Evolutionary conservation across 495 filamentous ascomycete species (phyloP), one percentile per base, ranked within the genome.

Genomic region (Parathielavia hyrcaniae): DNA sequence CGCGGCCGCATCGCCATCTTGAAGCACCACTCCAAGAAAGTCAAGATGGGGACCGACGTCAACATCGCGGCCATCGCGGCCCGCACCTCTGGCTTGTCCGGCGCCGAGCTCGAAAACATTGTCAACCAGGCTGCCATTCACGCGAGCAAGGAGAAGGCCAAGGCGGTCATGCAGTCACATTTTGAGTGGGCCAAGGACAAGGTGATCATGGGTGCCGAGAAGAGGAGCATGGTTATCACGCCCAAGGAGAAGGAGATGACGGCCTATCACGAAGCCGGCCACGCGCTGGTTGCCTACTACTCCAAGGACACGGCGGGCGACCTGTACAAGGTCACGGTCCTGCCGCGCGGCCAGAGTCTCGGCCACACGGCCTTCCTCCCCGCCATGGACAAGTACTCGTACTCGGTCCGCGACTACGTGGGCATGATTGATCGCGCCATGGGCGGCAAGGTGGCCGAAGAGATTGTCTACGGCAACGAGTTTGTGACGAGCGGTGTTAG

Each of bases 151-250:
- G 78, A 85, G 51, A 92, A 89, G 72, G 79, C 84, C 16, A 72
- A 72, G 44, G 81, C 82, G 44, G 91, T 98, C 60, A 75, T 79
- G 20, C 85, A 89, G 67, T 68, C 79, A 19, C 90, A 97, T 67
- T 87, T 98, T 53, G 93, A 97, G 61, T 97, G 90, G 90, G 92
- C 93, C 47, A 97, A 95, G 71, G 93, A 98, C 76, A 95, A 91
- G 73, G 89, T 98, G 56, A 86, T 97, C 76, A 95, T 98, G 89
- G 93, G 93, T 47, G 89, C 92, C 34, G 93, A 97, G 76, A 82
- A 86, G 68, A 84, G 82, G 64, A 92, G 84, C 66, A 86, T 89
- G 68, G 83, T 97, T 58, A 95, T 97, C 58, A 87, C 86, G 46
- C 81, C 90, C 53, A 87, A 91, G 73, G 83, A 85, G 67, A 82